phyloP scores from a whole-genome alignment of 257 asterid genomes.

The Solanum pimpinellifolium region DNA sequence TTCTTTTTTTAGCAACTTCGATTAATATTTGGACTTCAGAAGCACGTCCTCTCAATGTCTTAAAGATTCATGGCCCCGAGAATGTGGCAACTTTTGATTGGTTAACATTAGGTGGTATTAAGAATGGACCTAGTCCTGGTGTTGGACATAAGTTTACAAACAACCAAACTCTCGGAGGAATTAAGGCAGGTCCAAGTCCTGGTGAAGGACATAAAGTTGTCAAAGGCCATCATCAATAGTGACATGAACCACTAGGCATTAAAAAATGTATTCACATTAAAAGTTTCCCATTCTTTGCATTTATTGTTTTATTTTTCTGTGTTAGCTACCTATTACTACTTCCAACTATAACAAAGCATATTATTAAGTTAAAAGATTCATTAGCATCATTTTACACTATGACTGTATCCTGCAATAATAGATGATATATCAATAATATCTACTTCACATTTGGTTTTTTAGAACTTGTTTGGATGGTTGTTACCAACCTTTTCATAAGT shows the following conservation, averaged over 20 bases:
- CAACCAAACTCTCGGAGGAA: neutral
- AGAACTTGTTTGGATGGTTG: neutral
- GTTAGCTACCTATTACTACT: neutral
- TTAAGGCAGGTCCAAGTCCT: conserved; percentile 12
- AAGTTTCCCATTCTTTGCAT: neutral
- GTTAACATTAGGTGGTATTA: neutral
- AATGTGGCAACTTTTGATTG: neutral
- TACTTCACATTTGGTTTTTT: neutral
- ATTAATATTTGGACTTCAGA: neutral
- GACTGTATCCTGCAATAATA: neutral
- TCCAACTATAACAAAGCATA: neutral
- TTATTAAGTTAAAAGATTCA: neutral
- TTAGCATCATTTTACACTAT: neutral
- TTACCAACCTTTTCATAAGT: neutral
- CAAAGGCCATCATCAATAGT: neutral
- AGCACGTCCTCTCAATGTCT: conserved; percentile 21
- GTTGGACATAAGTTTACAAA: neutral
- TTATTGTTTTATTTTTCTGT: neutral
- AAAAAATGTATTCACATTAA: neutral
- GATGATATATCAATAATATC: neutral
- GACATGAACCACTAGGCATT: neutral
- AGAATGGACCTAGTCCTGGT: neutral
- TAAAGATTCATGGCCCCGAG: neutral
- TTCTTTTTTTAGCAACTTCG: conserved; percentile 3
- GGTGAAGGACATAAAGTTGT: conserved; percentile 2